phyloP scores from a whole-genome alignment of 169 alveolate genomes.

The Besnoitia besnoiti region DNA sequence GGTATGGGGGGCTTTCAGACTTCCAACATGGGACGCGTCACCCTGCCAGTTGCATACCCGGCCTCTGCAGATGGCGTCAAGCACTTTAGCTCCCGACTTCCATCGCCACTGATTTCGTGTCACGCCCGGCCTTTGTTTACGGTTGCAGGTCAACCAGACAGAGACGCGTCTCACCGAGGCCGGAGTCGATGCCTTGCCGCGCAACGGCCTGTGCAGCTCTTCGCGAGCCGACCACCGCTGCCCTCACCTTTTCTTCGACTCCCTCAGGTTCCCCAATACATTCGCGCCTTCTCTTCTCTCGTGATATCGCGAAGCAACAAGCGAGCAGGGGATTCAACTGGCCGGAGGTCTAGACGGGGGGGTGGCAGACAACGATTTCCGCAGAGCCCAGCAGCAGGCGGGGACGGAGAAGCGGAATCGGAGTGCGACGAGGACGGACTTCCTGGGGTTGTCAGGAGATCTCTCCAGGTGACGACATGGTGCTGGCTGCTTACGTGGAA shows the following conservation, averaged over 20 bases:
- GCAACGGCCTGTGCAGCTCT: too few species aligned
- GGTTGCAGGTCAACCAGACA: too few species aligned
- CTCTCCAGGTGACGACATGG: background rate
- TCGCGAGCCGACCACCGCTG: background rate
- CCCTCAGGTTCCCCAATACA: background rate
- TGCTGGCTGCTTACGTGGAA: too few species aligned
- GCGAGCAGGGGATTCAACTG: background rate
- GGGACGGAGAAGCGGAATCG: background rate
- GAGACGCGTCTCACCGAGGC: too few species aligned
- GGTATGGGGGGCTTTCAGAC: too few species aligned
- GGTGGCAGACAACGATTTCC: background rate
- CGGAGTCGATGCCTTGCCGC: too few species aligned
- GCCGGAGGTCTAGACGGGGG: background rate
- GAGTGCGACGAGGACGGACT: background rate
- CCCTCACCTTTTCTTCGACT: background rate
- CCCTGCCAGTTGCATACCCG: too few species aligned
- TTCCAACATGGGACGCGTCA: too few species aligned
- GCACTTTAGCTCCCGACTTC: too few species aligned
- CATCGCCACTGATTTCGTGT: too few species aligned
- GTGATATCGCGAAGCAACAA: background rate
- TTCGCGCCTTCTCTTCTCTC: background rate
- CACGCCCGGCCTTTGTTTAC: too few species aligned
- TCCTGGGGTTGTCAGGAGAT: background rate
- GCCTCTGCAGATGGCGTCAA: too few species aligned
- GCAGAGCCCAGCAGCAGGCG: background rate